Conservation (phyloP, 345 rosid genomes). For the Hibiscus mutabilis region DNA sequence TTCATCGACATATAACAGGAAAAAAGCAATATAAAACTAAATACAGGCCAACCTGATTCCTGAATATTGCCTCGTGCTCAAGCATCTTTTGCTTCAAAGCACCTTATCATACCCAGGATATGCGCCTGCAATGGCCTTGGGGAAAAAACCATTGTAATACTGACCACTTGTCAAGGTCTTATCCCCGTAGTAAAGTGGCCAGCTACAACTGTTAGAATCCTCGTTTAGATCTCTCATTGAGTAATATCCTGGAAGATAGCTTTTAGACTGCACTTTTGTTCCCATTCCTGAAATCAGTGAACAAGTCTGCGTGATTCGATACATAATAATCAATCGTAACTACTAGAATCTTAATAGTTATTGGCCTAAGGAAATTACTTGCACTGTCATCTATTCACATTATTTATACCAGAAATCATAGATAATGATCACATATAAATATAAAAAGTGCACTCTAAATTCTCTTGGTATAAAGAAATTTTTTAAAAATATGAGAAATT, state of each 20-base stretch:
- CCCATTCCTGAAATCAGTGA: conserved; percentile 57
- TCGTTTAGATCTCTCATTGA: conserved; percentile 70
- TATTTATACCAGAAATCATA: neutral
- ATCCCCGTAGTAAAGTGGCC: conserved; percentile 49
- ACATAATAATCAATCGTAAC: neutral
- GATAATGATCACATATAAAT: neutral
- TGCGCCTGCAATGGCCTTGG: conserved; percentile 35
- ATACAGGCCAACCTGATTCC: conserved; percentile 52
- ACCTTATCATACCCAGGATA: conserved; percentile 46
- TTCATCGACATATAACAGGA: conserved; percentile 10
- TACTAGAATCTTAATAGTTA: neutral
- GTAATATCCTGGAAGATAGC: conserved; percentile 51
- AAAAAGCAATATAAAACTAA: neutral
- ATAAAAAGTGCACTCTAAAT: neutral
- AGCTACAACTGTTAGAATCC: conserved; percentile 56
- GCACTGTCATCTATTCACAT: neutral
- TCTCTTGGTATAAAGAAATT: neutral
- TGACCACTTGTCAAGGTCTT: conserved; percentile 40
- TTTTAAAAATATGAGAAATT: too few species aligned
- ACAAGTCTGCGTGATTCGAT: conserved; percentile 9
- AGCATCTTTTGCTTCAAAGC: conserved; percentile 65
- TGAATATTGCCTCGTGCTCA: conserved; percentile 75
- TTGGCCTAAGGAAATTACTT: neutral
- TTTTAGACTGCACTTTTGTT: conserved; percentile 65
- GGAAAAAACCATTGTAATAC: conserved; percentile 40